Evolutionary conservation across 1,284 basidiomycete species (phyloP).

Genomic region (Termitomyces sp.): DNA sequence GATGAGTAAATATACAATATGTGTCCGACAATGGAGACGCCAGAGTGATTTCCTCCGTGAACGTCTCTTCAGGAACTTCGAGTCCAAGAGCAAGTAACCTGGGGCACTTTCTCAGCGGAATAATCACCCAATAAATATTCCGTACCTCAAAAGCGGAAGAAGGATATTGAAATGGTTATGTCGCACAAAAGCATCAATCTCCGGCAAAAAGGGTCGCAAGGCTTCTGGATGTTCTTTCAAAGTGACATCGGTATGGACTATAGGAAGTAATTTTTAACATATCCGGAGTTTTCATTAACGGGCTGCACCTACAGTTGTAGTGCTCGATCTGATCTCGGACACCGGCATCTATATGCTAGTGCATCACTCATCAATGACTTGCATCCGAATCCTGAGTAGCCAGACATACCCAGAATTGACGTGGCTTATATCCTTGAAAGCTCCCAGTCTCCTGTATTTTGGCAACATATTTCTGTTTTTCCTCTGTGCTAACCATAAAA

Average conservation of each 20-base stretch:
- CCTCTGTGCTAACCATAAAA: constrained; percentile 47
- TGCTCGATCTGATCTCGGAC: constrained; percentile 48
- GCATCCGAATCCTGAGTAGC: not conserved
- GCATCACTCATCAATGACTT: not conserved
- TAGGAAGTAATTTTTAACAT: constrained; percentile 15
- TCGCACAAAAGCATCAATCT: constrained; percentile 46
- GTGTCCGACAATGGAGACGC: constrained; percentile 25
- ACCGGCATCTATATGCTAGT: constrained; percentile 45
- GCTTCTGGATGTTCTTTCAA: constrained; percentile 42
- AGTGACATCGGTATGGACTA: constrained; percentile 40
- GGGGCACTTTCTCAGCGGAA: not conserved
- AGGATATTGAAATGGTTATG: constrained; percentile 33
- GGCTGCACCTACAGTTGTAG: not conserved
- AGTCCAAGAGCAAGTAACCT: constrained; percentile 52
- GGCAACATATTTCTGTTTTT: constrained; percentile 47
- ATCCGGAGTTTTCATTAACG: not conserved
- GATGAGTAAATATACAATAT: constrained; percentile 30
- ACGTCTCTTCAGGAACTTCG: constrained; percentile 52
- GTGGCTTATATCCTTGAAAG: constrained; percentile 56
- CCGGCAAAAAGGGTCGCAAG: constrained; percentile 49
- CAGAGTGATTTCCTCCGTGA: constrained; percentile 47
- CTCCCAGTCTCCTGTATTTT: constrained; percentile 45
- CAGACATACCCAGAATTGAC: constrained; percentile 45
- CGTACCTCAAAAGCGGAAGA: constrained; percentile 30
- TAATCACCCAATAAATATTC: not conserved